Base-by-base conservation (phyloP, 208 protist species). In the Trypanosoma avium region DNA sequence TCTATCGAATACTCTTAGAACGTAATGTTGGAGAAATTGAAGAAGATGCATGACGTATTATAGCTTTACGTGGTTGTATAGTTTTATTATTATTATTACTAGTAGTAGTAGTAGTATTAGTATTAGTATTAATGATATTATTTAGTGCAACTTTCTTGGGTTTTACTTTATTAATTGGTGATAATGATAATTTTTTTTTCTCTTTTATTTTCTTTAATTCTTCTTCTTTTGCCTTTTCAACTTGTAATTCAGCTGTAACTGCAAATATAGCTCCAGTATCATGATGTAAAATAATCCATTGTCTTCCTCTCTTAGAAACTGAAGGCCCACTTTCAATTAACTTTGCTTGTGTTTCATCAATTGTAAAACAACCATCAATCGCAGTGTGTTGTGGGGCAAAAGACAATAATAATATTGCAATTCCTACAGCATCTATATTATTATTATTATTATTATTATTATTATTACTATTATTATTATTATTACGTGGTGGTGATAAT, bases 221-320 rank as follows among this genome's bases (percentile, higher is more conserved):
- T n/a, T n/a, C n/a, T n/a, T n/a, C n/a, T n/a, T n/a, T n/a, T n/a
- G n/a, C n/a, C n/a, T n/a, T n/a, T n/a, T n/a, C 38, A 4, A 29
- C 42, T 17, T 62, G 52, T 19, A 60, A 30, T 52, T 67, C 62
- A 3, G 49, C 35, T 5, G 52, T 55, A 17, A 61, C 52, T 32
- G 52, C n/a, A 26, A 77, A 55, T 19, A 65, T 33, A 22, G 63
- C 50, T 30, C 49, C 63, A 17, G 61, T 77, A 43, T 65, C 58
- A 22, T 71, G 54, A 45, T 77, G 70, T 4, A 55, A 32, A 24
- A 77, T 53, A 30, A 62, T n/a, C 70, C 70, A 77, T 36, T 59
- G 10, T 22, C 70, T 53, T 7, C 70, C 70, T 17, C 36, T 52
- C 29, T 53, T 4, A 12, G 40, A 58, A 8, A 15, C 21, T 2